These are phyloP conservation scores for Kurtzmaniella cleridarum DNA, from an alignment of 805 yeast genomes.

Conservation along the genomic window DNA sequence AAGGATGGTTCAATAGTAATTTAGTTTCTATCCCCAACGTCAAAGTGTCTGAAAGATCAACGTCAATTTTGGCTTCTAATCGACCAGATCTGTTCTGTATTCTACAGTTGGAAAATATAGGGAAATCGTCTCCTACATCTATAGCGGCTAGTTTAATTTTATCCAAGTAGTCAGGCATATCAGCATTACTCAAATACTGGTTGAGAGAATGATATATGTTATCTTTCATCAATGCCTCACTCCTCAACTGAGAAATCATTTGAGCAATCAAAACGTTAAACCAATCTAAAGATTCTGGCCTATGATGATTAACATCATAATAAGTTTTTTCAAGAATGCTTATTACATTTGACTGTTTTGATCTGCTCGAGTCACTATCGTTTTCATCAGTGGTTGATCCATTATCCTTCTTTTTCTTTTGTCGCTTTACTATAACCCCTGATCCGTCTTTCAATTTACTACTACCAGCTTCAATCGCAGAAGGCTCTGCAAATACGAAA, in stretches of 20 bases:
- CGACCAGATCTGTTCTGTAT: slow-evolving; percentile 54
- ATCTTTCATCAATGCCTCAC: slow-evolving; percentile 83
- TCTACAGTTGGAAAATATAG: slow-evolving; percentile 90
- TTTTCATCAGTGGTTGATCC: slow-evolving; percentile 12
- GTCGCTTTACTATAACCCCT: slow-evolving; percentile 29
- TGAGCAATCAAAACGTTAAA: slow-evolving; percentile 92
- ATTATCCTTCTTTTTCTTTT: slow-evolving; percentile 15
- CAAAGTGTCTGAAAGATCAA: slow-evolving; percentile 80
- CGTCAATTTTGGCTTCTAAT: slow-evolving; percentile 84
- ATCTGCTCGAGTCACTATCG: slow-evolving; percentile 8
- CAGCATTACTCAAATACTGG: slow-evolving; percentile 54
- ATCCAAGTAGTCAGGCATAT: slow-evolving; percentile 77
- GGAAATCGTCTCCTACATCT: slow-evolving; percentile 91
- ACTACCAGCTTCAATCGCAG: slow-evolving; percentile 26
- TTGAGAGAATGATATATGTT: slow-evolving; percentile 78
- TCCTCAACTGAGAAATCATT: slow-evolving; percentile 75
- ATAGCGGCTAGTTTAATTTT: slow-evolving; percentile 76
- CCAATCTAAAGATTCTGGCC: slow-evolving; percentile 94
- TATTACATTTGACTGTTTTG: slow-evolving; percentile 16
- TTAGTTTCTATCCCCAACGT: slow-evolving; percentile 83
- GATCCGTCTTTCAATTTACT: slow-evolving; percentile 18
- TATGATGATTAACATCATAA: slow-evolving; percentile 82
- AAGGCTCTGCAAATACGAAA: slow-evolving; percentile 68
- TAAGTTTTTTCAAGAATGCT: slow-evolving; percentile 84
- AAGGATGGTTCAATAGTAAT: slow-evolving; percentile 73